These are phyloP conservation scores for Prunus mira DNA, from an alignment of 306 rosid species.

Conservation along the genomic window DNA sequence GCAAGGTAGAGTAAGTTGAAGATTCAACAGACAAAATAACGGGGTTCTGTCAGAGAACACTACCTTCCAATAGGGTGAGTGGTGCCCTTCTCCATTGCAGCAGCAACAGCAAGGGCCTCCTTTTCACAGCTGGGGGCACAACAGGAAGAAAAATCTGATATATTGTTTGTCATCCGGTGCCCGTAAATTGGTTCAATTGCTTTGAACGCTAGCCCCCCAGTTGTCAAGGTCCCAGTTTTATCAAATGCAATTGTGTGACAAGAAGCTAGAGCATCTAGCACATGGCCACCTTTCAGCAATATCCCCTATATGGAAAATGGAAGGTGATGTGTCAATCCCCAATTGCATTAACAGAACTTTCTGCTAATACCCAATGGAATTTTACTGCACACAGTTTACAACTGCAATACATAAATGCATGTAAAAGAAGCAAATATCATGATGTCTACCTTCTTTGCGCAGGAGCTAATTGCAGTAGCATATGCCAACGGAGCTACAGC, in stretches of 20 bases:
- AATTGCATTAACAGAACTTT: neutral
- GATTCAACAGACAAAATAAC: conserved; percentile 1
- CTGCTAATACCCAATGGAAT: neutral
- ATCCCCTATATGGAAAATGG: conserved; percentile 62
- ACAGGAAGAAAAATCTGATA: conserved; percentile 51
- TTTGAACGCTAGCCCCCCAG: conserved; percentile 87
- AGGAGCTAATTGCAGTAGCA: conserved; percentile 94
- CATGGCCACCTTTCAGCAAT: conserved; percentile 95
- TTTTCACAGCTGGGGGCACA: conserved; percentile 94
- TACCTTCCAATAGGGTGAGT: conserved; percentile 99
- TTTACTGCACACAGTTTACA: neutral
- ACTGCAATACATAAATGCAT: neutral
- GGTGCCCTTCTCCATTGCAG: conserved; percentile 99
- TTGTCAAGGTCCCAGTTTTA: conserved; percentile 96
- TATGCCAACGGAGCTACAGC: conserved; percentile 97
- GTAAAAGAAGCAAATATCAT: neutral
- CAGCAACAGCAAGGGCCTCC: conserved; percentile 98
- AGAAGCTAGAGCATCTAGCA: conserved; percentile 90
- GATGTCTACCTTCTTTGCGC: conserved; percentile 76
- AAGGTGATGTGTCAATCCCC: neutral
- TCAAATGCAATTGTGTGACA: conserved; percentile 93
- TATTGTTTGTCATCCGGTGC: conserved; percentile 39
- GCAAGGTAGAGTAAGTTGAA: neutral
- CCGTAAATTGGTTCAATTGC: conserved; percentile 97
- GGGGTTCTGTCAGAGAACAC: conserved; percentile 22